Evolutionary conservation across 371 early-diverging fungal genomes (phyloP).

Genomic region (Mortierella sp.): DNA sequence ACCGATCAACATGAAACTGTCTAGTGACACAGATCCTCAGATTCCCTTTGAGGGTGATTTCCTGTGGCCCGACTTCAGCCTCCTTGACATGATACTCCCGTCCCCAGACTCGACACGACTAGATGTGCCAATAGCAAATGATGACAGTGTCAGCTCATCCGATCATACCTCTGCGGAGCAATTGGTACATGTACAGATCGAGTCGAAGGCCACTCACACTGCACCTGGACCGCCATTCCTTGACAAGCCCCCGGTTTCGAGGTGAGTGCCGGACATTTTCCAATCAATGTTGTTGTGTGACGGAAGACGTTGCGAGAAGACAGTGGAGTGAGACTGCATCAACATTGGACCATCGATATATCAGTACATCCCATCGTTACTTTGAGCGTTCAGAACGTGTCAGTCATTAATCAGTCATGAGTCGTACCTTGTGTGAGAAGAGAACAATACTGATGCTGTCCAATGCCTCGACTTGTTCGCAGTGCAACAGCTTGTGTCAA

Average conservation of each 20-base stretch:
- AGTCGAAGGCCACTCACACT: not conserved
- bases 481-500: not conserved
- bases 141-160: too few relatives aligned
- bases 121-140: not conserved
- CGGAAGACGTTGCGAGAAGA: not conserved
- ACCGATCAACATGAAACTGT: not conserved
- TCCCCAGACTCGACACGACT: not conserved
- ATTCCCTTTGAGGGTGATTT: slow-evolving; percentile 1
- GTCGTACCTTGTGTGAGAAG: not conserved
- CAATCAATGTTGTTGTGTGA: not conserved
- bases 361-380: not conserved
- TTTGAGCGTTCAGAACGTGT: not conserved
- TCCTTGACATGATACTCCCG: slow-evolving; percentile 1
- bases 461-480: not conserved
- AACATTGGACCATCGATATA: not conserved
- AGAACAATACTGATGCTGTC: not conserved
- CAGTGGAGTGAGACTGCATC: not conserved
- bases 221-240: not conserved
- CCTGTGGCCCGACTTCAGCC: slow-evolving; percentile 15
- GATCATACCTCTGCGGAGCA: not conserved
- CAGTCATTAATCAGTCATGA: not conserved
- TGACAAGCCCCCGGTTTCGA: not conserved
- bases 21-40: not conserved
- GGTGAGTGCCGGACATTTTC: not conserved
- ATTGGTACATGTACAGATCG: not conserved